Percentiles rank a stretch among this genome's conserved stretches.
These are phyloP conservation scores for Cenchrus americanus DNA, from an alignment of 176 grass and related monocot species.

Conservation along the genomic window DNA sequence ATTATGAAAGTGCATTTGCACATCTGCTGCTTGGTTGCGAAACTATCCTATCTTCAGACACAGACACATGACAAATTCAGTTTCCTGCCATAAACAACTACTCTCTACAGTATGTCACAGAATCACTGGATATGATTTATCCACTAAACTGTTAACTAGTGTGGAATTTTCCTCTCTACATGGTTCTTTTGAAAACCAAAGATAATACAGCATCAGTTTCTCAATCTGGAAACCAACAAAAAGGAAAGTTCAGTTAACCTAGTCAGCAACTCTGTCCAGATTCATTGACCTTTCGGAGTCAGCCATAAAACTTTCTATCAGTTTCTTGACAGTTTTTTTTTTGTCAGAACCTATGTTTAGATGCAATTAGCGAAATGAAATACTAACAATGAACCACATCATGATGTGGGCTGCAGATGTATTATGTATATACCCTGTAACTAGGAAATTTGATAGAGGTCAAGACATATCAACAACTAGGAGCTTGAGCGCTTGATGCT, in stretches of 20 bases:
- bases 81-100: too few species aligned
- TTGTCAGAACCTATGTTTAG: not conserved
- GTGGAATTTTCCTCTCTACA: not conserved
- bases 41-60: constrained; percentile 2
- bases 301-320: not conserved
- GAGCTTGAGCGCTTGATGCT: constrained; percentile 5
- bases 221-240: not conserved
- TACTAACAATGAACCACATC: not conserved
- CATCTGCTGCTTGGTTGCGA: not conserved
- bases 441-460: not conserved
- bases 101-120: not conserved
- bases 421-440: not conserved
- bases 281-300: not conserved
- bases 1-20: not conserved
- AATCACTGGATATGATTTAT: not conserved
- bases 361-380: not conserved
- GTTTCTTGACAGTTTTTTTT: not conserved
- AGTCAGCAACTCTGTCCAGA: not conserved
- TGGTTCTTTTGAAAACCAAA: not conserved
- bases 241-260: not conserved
- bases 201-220: not conserved
- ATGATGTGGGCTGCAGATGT: not conserved
- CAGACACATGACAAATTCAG: not conserved
- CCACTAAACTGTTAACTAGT: not conserved
- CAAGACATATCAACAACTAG: not conserved